Percentiles rank a stretch among this genome's conserved stretches.
Evolutionary conservation across 768 basidiomycete genomes (phyloP).

Genomic region (Leccinellum rugosiceps): DNA sequence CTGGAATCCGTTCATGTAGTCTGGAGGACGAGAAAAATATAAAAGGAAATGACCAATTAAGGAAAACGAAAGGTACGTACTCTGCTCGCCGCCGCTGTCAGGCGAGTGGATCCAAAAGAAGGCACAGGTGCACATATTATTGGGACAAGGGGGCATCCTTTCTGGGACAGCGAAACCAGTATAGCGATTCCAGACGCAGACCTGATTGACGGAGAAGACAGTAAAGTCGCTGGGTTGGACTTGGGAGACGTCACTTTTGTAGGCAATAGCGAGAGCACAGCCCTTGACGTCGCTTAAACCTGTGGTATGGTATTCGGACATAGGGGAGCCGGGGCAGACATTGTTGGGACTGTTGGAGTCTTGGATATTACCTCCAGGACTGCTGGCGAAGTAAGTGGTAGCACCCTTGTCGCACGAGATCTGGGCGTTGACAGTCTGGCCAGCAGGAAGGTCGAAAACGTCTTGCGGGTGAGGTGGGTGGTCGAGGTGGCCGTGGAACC

Average conservation of each 20-base stretch:
- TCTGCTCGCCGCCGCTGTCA: constrained; percentile 61
- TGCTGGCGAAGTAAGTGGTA: constrained; percentile 53
- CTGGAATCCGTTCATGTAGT: constrained; percentile 75
- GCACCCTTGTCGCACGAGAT: constrained; percentile 59
- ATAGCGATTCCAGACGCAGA: constrained; percentile 68
- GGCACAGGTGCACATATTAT: constrained; percentile 62
- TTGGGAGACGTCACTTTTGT: constrained; percentile 55
- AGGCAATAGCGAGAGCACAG: constrained; percentile 73
- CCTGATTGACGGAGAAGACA: constrained; percentile 72
- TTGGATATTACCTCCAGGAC: constrained; percentile 52
- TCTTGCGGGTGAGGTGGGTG: constrained; percentile 55
- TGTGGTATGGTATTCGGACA: constrained; percentile 51
- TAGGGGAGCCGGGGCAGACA: constrained; percentile 47
- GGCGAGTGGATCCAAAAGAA: constrained; percentile 73
- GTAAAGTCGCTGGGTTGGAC: constrained; percentile 69
- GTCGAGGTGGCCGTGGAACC: constrained; percentile 63
- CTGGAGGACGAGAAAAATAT: constrained; percentile 24
- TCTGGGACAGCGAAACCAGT: constrained; percentile 68
- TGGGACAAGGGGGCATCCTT: constrained; percentile 65
- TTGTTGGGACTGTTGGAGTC: constrained; percentile 46
- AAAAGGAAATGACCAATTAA: not conserved
- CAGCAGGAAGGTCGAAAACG: constrained; percentile 59
- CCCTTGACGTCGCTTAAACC: constrained; percentile 54
- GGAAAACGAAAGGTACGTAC: constrained; percentile 33
- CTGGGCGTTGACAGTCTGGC: constrained; percentile 49